A percentile compares a stretch with the other conserved stretches of the same genome.
Conservation (phyloP, 2,329 filamentous ascomycete species). For the Hysterium pulicare region DNA sequence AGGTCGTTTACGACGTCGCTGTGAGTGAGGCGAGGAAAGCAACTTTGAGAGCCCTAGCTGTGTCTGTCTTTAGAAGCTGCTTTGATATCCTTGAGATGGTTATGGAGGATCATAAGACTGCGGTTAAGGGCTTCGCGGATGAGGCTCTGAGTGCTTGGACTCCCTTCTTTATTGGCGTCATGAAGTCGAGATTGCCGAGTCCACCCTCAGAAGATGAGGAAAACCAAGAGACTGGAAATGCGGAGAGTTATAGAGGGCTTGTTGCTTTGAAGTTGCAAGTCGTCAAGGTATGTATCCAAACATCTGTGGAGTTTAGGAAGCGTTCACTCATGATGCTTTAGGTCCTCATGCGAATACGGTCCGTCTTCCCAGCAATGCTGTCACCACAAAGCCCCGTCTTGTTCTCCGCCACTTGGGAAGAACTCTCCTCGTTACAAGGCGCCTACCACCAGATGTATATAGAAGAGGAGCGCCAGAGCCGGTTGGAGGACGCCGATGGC, state of each 20-base stretch:
- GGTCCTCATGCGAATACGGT: conserved; percentile 84
- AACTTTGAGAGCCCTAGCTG: conserved; percentile 75
- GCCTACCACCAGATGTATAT: conserved; percentile 84
- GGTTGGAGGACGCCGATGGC: conserved; percentile 83
- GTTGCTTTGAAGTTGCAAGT: conserved; percentile 88
- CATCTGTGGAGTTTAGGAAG: background rate
- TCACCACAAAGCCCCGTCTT: conserved; percentile 77
- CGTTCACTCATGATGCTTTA: conserved; percentile 33
- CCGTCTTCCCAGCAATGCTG: conserved; percentile 76
- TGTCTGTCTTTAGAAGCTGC: conserved; percentile 85
- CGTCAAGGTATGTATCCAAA: conserved; percentile 60
- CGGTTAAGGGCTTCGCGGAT: conserved; percentile 85
- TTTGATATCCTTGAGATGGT: conserved; percentile 97
- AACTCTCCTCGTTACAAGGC: conserved; percentile 69
- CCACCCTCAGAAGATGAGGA: conserved; percentile 57
- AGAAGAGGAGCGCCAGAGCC: conserved; percentile 77
- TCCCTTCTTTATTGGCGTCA: conserved; percentile 77
- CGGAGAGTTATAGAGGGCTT: conserved; percentile 72
- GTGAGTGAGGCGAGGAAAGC: conserved; percentile 71
- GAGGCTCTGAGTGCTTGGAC: conserved; percentile 81
- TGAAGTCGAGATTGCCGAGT: conserved; percentile 70
- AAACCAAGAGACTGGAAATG: conserved; percentile 50
- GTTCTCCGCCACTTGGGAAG: conserved; percentile 86
- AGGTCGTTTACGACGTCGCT: conserved; percentile 77
- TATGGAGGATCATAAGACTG: conserved; percentile 83